These are phyloP conservation scores for Leptosphaerulina australis DNA, from an alignment of 2,329 filamentous ascomycete species.

Conservation along the genomic window DNA sequence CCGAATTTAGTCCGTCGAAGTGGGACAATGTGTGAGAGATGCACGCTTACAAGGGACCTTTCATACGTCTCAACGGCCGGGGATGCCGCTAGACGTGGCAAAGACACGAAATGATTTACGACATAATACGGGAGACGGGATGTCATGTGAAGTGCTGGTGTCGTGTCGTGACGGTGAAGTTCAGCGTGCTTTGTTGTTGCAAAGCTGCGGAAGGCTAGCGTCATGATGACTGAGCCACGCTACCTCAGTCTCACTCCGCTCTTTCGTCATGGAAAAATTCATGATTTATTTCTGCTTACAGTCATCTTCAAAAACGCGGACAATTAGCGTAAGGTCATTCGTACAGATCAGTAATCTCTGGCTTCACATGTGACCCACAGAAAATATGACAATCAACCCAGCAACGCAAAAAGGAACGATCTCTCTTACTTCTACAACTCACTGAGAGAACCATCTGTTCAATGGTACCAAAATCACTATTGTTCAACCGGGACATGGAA, in stretches of 20 bases:
- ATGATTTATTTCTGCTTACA: background rate
- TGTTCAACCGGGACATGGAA: no score
- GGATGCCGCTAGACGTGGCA: slow-evolving; percentile 3
- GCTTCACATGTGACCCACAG: background rate
- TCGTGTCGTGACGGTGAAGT: background rate
- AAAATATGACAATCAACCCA: background rate
- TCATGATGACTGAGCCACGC: slow-evolving; percentile 15
- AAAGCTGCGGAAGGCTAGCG: slow-evolving; percentile 7
- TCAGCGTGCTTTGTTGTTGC: background rate
- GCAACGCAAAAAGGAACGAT: background rate
- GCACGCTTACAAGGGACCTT: slow-evolving; percentile 3
- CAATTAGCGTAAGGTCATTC: background rate
- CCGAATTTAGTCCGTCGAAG: background rate
- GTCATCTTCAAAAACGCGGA: background rate
- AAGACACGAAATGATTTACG: background rate
- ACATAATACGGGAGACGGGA: background rate
- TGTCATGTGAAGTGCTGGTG: background rate
- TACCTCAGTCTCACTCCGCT: slow-evolving; percentile 15
- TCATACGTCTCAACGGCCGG: slow-evolving; percentile 1
- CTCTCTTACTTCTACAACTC: no score
- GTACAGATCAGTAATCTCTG: background rate
- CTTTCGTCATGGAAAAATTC: slow-evolving; percentile 11
- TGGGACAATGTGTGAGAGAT: background rate
- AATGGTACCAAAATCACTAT: no score
- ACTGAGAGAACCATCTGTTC: no score